Conservation (phyloP, 139 green algal genomes). For the Chlamydomonas eustigma region DNA sequence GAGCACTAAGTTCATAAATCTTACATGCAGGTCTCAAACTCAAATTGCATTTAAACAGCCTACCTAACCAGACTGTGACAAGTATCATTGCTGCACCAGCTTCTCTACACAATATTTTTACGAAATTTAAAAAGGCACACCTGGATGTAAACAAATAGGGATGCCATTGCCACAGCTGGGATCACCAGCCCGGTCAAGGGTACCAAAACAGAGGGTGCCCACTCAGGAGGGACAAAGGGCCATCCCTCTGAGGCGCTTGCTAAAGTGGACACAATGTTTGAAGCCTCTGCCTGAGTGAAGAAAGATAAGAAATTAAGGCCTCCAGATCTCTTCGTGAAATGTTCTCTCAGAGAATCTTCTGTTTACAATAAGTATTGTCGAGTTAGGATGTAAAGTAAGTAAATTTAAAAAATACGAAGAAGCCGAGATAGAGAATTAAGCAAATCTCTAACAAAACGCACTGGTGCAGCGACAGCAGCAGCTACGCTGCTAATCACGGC, state of each 20-base stretch:
- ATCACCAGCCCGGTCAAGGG: slow-evolving; percentile 44
- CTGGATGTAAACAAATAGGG: slow-evolving; percentile 26
- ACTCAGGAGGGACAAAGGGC: slow-evolving; percentile 53
- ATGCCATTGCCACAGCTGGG: slow-evolving; percentile 48
- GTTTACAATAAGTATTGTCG: background rate
- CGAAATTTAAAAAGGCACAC: too few species aligned
- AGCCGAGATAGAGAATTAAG: too few species aligned
- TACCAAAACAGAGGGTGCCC: slow-evolving; percentile 46
- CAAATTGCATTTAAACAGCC: too few species aligned
- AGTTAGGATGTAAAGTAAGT: background rate
- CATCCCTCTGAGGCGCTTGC: slow-evolving; percentile 47
- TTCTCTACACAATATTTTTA: too few species aligned
- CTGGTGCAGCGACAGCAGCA: slow-evolving; percentile 1
- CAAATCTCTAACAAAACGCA: slow-evolving; percentile 10
- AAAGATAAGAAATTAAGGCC: background rate
- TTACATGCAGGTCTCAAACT: too few species aligned
- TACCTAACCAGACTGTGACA: too few species aligned
- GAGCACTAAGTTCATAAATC: too few species aligned
- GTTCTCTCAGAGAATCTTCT: background rate
- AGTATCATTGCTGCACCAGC: too few species aligned
- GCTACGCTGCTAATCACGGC: background rate
- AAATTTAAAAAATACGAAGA: background rate
- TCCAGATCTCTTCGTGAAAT: background rate
- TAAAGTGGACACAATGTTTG: slow-evolving; percentile 43
- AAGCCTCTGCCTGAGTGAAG: slow-evolving; percentile 42